Conservation (phyloP, 192 early-diverging fungal species). For the Backusella liffmaniae region DNA sequence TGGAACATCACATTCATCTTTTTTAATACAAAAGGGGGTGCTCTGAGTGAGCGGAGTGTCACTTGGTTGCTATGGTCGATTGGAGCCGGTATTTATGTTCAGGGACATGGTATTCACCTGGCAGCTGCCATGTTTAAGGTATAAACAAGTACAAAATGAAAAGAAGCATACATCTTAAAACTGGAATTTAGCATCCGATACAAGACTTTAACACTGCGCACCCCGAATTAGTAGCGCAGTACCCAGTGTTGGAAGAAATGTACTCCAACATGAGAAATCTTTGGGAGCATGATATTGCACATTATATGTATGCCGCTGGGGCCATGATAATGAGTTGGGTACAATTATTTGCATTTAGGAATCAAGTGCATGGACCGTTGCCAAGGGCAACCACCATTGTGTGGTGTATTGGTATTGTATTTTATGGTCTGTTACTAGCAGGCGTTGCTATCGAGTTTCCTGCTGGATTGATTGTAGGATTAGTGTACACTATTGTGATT, state of each 20-base stretch:
- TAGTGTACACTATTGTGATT: constrained; percentile 36
- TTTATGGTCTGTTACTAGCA: constrained; percentile 36
- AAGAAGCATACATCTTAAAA: neutral
- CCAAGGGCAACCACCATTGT: constrained; percentile 4
- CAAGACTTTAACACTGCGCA: constrained; percentile 32
- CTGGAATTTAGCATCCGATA: constrained; percentile 28
- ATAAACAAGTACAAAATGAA: neutral
- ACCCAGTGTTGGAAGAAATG: constrained; percentile 37
- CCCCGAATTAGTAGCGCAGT: constrained; percentile 33
- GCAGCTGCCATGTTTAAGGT: constrained; percentile 38
- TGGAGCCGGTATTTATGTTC: constrained; percentile 36
- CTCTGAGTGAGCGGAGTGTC: constrained; percentile 29
- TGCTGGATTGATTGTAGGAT: constrained; percentile 32
- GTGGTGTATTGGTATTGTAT: constrained; percentile 28
- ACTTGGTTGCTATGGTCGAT: constrained; percentile 28
- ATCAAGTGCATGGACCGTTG: constrained; percentile 37
- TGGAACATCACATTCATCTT: neutral
- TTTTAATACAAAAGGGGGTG: constrained; percentile 19
- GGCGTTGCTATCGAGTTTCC: constrained; percentile 43
- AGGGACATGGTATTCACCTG: constrained; percentile 36
- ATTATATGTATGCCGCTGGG: constrained; percentile 55
- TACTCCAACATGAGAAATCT: constrained; percentile 48
- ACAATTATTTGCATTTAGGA: constrained; percentile 44
- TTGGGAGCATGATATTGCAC: constrained; percentile 52
- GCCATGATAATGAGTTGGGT: constrained; percentile 51